Percentiles rank a stretch among this genome's conserved stretches.
Evolutionary conservation across 352 stramenopile genomes (phyloP).

Genomic region (Pythium dissotocum): DNA sequence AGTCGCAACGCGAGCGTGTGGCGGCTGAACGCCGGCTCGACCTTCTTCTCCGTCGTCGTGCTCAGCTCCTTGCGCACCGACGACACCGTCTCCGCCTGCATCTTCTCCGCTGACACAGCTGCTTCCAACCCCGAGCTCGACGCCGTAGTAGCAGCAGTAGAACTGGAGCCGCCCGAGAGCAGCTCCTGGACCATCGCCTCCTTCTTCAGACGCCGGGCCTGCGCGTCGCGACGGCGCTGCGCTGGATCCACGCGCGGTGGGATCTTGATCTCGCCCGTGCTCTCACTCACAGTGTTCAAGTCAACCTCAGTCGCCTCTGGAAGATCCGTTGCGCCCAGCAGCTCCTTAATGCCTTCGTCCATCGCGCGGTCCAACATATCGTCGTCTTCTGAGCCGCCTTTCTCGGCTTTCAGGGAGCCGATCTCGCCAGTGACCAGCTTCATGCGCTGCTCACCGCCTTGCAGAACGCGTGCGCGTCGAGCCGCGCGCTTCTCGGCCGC

Average conservation of each 20-base stretch:
- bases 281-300: background rate
- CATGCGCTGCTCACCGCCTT: constrained; percentile 56
- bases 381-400: constrained; percentile 21
- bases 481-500: constrained; percentile 68
- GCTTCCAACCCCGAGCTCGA: background rate
- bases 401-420: constrained; percentile 48
- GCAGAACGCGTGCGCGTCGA: constrained; percentile 63
- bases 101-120: constrained; percentile 1
- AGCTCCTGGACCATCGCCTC: constrained; percentile 62
- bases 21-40: constrained; percentile 44
- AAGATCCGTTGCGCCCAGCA: constrained; percentile 28
- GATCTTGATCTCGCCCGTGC: constrained; percentile 38
- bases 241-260: constrained; percentile 55
- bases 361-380: constrained; percentile 42
- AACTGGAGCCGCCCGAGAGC: constrained; percentile 24
- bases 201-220: constrained; percentile 56
- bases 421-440: constrained; percentile 73
- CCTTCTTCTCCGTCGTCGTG: constrained; percentile 17
- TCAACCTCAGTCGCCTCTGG: constrained; percentile 4
- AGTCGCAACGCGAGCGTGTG: constrained; percentile 57
- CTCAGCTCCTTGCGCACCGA: constrained; percentile 11
- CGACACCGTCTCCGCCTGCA: constrained; percentile 9
- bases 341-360: constrained; percentile 48
- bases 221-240: constrained; percentile 70
- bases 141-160: background rate